Conservation (phyloP, 2,329 filamentous ascomycete genomes). For the Mollisia scopiformis region DNA sequence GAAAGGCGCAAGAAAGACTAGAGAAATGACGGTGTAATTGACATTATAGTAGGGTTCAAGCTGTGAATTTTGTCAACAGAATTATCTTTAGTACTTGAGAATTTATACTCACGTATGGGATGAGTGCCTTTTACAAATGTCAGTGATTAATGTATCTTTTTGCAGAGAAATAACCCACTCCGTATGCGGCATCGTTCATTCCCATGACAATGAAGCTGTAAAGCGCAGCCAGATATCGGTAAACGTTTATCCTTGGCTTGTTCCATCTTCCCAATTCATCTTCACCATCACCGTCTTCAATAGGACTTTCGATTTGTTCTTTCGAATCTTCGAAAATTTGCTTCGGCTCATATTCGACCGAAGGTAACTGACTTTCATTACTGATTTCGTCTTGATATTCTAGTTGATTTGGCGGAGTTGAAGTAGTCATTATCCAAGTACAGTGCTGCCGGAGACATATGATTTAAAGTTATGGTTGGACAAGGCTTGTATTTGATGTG, state of each 20-base stretch:
- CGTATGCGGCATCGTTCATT: slow-evolving; percentile 68
- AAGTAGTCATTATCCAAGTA: not conserved
- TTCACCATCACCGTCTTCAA: not conserved
- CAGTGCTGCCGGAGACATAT: not conserved
- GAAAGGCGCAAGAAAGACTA: slow-evolving; percentile 69
- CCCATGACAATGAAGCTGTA: slow-evolving; percentile 68
- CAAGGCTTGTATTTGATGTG: not conserved
- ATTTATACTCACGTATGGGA: slow-evolving; percentile 44
- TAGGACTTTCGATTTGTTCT: slow-evolving; percentile 6
- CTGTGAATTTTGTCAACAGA: slow-evolving; percentile 34
- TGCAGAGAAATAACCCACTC: slow-evolving; percentile 47
- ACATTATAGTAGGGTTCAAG: slow-evolving; percentile 65
- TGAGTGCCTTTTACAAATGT: slow-evolving; percentile 43
- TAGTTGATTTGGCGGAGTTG: not conserved
- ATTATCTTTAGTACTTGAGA: not conserved
- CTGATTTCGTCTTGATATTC: not conserved
- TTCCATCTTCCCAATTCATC: slow-evolving; percentile 62
- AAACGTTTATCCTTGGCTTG: slow-evolving; percentile 58
- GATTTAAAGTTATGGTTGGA: no score
- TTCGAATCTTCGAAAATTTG: slow-evolving; percentile 6
- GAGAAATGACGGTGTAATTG: slow-evolving; percentile 64
- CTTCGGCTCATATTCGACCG: slow-evolving; percentile 11
- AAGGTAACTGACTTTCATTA: not conserved
- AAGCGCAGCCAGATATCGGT: slow-evolving; percentile 60
- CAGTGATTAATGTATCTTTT: not conserved